phyloP scores from a whole-genome alignment of 2,329 filamentous ascomycete genomes.

The Eutypella sp. region DNA sequence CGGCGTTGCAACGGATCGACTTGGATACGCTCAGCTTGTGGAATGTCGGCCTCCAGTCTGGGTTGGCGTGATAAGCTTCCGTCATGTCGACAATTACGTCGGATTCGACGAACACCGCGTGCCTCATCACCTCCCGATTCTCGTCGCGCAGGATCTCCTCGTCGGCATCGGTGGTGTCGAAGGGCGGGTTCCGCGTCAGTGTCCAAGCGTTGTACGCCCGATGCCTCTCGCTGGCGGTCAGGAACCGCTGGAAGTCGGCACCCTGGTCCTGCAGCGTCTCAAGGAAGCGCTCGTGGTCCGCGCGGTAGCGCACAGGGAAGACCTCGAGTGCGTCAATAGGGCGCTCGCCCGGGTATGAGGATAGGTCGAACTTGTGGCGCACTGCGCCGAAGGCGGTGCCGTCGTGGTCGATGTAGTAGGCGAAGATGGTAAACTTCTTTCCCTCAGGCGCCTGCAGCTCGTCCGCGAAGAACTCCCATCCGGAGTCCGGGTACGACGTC shows the following conservation, averaged over 20 bases:
- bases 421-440: slow-evolving; percentile 30
- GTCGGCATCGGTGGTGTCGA: slow-evolving; percentile 20
- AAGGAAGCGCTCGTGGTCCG: slow-evolving; percentile 30
- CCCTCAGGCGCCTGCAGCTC: slow-evolving; percentile 23
- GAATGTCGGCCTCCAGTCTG: slow-evolving; percentile 31
- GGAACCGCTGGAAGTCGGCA: slow-evolving; percentile 26
- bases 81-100: slow-evolving; percentile 39
- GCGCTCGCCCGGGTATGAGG: slow-evolving; percentile 32
- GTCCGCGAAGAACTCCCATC: slow-evolving; percentile 32
- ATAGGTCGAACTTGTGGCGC: slow-evolving; percentile 31
- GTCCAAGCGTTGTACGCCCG: slow-evolving; percentile 39
- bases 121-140: slow-evolving; percentile 27
- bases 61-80: slow-evolving; percentile 35
- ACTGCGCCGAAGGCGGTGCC: slow-evolving; percentile 34
- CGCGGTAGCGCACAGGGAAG: slow-evolving; percentile 34
- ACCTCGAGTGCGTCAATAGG: slow-evolving; percentile 32
- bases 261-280: slow-evolving; percentile 28
- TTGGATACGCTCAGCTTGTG: slow-evolving; percentile 26
- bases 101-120: slow-evolving; percentile 36
- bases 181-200: slow-evolving; percentile 32
- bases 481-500: slow-evolving; percentile 21
- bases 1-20: slow-evolving; percentile 23
- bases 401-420: slow-evolving; percentile 40
- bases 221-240: slow-evolving; percentile 28
- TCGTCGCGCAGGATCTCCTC: slow-evolving; percentile 26